phyloP scores from a whole-genome alignment of 495 filamentous ascomycete species.

The Penicillium maclennaniae region DNA sequence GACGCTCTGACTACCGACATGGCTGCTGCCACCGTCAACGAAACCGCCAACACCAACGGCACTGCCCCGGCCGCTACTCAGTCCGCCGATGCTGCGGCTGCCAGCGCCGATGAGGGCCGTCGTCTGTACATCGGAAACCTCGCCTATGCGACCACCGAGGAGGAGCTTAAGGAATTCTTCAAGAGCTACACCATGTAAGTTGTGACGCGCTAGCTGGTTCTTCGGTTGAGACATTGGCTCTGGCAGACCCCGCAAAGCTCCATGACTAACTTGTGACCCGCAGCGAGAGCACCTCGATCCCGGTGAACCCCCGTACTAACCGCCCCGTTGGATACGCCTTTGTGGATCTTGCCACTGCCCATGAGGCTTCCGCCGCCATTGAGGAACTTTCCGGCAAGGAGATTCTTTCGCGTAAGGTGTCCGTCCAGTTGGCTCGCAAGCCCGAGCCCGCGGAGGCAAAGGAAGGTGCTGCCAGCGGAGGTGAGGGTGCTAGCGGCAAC shows the following conservation, averaged over 20 bases:
- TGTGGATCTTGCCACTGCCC: conserved; percentile 90
- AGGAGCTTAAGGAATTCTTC: conserved; percentile 99
- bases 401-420: conserved; percentile 96
- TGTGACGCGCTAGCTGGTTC: background rate
- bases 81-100: conserved; percentile 80
- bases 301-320: conserved; percentile 96
- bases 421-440: conserved; percentile 96
- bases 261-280: conserved; percentile 14
- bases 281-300: conserved; percentile 97
- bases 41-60: conserved; percentile 71
- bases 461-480: conserved; percentile 64
- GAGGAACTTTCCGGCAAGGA: conserved; percentile 91
- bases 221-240: background rate
- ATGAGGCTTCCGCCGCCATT: conserved; percentile 92
- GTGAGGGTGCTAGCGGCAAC: conserved; percentile 62
- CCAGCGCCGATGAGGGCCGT: conserved; percentile 96
- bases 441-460: conserved; percentile 80
- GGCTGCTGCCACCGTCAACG: conserved; percentile 42
- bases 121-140: conserved; percentile 99
- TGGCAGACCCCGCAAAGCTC: background rate
- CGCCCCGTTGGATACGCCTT: conserved; percentile 99
- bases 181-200: conserved; percentile 96
- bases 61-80: conserved; percentile 65
- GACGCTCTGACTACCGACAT: conserved; percentile 50
- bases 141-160: conserved; percentile 99